A percentile compares a stretch with the other conserved stretches of the same genome.
Evolutionary conservation across 2,329 filamentous ascomycete genomes (phyloP).

Genomic region (Sporothrix humicola): DNA sequence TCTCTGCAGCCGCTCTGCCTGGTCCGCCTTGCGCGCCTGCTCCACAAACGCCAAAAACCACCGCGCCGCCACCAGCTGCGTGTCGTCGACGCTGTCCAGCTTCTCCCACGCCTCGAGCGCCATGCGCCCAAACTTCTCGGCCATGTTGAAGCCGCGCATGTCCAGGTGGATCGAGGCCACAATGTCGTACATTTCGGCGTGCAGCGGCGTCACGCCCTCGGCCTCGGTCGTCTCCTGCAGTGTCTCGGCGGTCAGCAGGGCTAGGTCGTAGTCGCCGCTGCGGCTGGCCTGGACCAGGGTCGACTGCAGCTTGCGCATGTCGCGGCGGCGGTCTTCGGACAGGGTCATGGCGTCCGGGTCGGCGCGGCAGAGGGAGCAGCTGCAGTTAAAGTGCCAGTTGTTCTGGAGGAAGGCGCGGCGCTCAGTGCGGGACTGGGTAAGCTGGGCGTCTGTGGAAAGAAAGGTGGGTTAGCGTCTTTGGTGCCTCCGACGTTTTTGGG

Average conservation of each 20-base stretch:
- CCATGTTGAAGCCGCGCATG: conserved; percentile 30
- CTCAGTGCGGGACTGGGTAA: conserved; percentile 33
- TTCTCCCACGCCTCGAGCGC: conserved; percentile 34
- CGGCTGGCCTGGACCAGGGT: conserved; percentile 40
- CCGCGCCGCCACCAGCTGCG: conserved; percentile 32
- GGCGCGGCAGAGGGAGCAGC: conserved; percentile 40
- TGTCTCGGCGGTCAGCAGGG: conserved; percentile 30
- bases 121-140: conserved; percentile 28
- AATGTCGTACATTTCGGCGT: conserved; percentile 36
- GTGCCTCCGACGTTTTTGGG: too few species aligned
- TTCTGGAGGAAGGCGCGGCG: conserved; percentile 34
- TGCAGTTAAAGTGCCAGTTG: conserved; percentile 42
- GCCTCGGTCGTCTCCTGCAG: conserved; percentile 31
- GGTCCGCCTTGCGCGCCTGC: conserved; percentile 39
- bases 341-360: conserved; percentile 34
- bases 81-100: conserved; percentile 36
- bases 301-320: conserved; percentile 36
- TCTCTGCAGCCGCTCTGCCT: conserved; percentile 8
- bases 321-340: conserved; percentile 39
- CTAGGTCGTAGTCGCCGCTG: conserved; percentile 31
- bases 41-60: conserved; percentile 32
- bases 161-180: conserved; percentile 35
- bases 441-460: conserved; percentile 30
- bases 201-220: conserved; percentile 35
- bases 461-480: background rate